Conservation (phyloP, 2,329 filamentous ascomycete species). For the Geosmithia flava region DNA sequence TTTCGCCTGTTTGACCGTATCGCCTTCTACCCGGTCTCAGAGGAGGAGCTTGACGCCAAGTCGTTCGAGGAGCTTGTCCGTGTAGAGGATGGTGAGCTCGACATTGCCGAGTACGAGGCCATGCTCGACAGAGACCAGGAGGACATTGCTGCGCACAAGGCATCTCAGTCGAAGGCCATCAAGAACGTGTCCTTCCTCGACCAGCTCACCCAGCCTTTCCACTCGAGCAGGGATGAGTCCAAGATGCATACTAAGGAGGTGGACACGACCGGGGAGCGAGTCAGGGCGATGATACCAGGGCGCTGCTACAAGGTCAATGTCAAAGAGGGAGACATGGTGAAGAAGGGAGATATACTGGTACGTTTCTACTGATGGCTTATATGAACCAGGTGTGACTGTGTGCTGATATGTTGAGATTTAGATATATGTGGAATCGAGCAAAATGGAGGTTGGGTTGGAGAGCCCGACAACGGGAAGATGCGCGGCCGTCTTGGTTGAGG, state of each 20-base stretch:
- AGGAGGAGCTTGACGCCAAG: conserved; percentile 12
- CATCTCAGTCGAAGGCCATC: conserved; percentile 12
- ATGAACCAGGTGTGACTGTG: neutral
- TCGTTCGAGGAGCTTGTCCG: conserved; percentile 11
- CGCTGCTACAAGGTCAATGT: conserved; percentile 19
- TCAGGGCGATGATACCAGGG: conserved; percentile 19
- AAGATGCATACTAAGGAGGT: neutral
- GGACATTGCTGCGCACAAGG: conserved; percentile 9
- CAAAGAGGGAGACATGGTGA: conserved; percentile 10
- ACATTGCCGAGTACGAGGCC: conserved; percentile 16
- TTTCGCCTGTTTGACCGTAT: conserved; percentile 20
- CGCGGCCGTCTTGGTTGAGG: neutral
- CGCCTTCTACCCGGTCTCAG: conserved; percentile 15
- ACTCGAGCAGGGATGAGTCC: conserved; percentile 3
- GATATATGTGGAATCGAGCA: conserved; percentile 17
- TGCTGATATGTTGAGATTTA: neutral
- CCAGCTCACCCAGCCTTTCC: conserved; percentile 13
- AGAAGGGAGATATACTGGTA: conserved; percentile 13
- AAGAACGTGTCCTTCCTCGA: conserved; percentile 13
- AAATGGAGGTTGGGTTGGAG: conserved; percentile 23
- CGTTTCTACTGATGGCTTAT: neutral
- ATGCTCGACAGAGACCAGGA: conserved; percentile 16
- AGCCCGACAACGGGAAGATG: conserved; percentile 14
- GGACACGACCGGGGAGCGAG: conserved; percentile 6
- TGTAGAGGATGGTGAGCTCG: conserved; percentile 12